Conservation (phyloP, 805 yeast genomes). For the Candida glaebosa region DNA sequence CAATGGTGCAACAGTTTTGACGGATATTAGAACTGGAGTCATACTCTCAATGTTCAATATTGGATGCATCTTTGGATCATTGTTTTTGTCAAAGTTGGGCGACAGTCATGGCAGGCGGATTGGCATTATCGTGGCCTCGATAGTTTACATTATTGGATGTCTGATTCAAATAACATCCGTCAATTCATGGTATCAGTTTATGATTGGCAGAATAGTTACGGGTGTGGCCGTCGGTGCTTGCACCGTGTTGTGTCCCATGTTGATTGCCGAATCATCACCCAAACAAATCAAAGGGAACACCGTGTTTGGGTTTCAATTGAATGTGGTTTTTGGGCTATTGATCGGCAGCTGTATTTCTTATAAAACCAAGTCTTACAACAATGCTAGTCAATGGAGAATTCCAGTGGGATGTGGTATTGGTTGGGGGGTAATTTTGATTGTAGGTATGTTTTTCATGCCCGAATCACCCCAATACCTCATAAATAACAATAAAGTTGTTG, state of each 20-base stretch:
- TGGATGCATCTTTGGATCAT: constrained; percentile 72
- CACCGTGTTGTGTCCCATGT: constrained; percentile 63
- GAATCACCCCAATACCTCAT: constrained; percentile 67
- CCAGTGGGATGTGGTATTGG: constrained; percentile 55
- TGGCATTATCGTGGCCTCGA: constrained; percentile 51
- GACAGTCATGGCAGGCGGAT: constrained; percentile 59
- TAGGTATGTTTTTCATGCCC: constrained; percentile 57
- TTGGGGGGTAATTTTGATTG: constrained; percentile 48
- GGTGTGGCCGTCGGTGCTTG: constrained; percentile 75
- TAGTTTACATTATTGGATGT: constrained; percentile 58
- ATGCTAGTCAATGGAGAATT: constrained; percentile 63
- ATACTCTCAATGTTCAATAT: constrained; percentile 57
- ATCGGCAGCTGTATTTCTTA: constrained; percentile 64
- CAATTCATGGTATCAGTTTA: constrained; percentile 56
- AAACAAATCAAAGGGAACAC: constrained; percentile 67
- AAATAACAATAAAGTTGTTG: constrained; percentile 45
- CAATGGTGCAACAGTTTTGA: constrained; percentile 38
- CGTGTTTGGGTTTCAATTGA: constrained; percentile 66
- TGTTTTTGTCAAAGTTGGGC: constrained; percentile 52
- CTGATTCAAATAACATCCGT: constrained; percentile 58
- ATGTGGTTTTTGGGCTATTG: constrained; percentile 68
- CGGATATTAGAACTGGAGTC: constrained; percentile 48
- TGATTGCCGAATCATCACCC: constrained; percentile 70
- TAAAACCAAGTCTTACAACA: constrained; percentile 52
- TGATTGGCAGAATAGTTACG: constrained; percentile 62